Conservation (phyloP, 345 rosid genomes). For the Aethionema arabicum region DNA sequence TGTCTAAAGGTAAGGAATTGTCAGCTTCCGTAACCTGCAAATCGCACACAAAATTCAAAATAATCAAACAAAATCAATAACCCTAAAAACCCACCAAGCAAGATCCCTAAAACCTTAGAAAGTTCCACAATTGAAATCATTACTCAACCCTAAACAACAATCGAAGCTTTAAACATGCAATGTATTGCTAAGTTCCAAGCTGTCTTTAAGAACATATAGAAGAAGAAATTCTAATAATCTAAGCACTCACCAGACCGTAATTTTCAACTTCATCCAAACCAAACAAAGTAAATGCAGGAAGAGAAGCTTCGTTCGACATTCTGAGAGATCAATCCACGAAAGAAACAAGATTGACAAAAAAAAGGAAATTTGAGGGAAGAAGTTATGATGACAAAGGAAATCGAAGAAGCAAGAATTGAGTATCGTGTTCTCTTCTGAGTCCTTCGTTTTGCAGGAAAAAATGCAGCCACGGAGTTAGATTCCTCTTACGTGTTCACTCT, state of each 20-base stretch:
- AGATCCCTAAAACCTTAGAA: neutral
- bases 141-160: too few relatives aligned
- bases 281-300: slow-evolving; percentile 44
- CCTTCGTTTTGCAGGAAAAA: slow-evolving; percentile 35
- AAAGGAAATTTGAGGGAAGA: slow-evolving; percentile 4
- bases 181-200: neutral
- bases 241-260: slow-evolving; percentile 49
- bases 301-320: slow-evolving; percentile 52
- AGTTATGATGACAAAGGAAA: neutral
- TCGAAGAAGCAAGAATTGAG: slow-evolving; percentile 25
- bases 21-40: slow-evolving; percentile 72
- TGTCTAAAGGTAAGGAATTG: slow-evolving; percentile 59
- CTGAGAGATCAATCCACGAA: neutral
- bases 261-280: slow-evolving; percentile 68
- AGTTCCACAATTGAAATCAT: neutral
- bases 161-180: slow-evolving; percentile 18
- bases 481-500: slow-evolving; percentile 39
- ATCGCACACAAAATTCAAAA: slow-evolving; percentile 17
- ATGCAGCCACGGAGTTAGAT: slow-evolving; percentile 51
- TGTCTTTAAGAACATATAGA: neutral
- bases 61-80: slow-evolving; percentile 4
- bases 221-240: neutral
- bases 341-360: slow-evolving; percentile 6
- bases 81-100: neutral
- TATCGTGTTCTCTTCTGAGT: slow-evolving; percentile 42